Base-by-base conservation (phyloP, 2,329 filamentous ascomycete genomes). In the Mycosphaerella arachidis region DNA sequence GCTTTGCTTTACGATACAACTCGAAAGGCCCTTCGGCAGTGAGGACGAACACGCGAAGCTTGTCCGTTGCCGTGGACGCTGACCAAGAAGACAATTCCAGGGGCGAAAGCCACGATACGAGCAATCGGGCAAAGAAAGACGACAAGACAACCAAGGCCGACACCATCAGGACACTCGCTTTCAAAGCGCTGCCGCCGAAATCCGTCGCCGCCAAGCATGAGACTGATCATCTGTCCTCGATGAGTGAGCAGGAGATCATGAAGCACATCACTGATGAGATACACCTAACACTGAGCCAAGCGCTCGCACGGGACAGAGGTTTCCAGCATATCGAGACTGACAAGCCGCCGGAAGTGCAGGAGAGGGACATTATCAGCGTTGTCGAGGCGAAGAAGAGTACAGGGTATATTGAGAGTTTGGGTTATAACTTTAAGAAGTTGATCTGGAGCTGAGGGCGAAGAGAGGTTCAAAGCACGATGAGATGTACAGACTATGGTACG, bases 401-500 rank as follows among this genome's bases (percentile, higher is more conserved):
- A 0, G 90, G 92, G 0, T 81, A 95, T 68, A 74, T 97, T 55
- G 93, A 97, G 75, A 88, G 93, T 73, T 76, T 95, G 70, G 91
- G 92, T 1, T 92, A 97, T 78, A 89, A 88, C 60, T 82, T 97
- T 69, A 97, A 96, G 84, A 96, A 91, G 79, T 77, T 97, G 72
- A 92, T 99, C 12, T 97, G 94, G 94, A 43, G 40, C 18, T 43
- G 40, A 43, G 31, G 31, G 31, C 2, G 31, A 12, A 35, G 81
- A 82, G 3, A 85, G 40, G 60, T 37, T 8, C 13, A n/a, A 43
- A 12, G 53, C 27, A 8, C 12, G 37, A 4, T 4, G 53, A 48
- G 30, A 46, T 46, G 8, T 4, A 46, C 83, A 56, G 93, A 85
- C 9, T 46, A n/a, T 8, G 20, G 16, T 24, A 46, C 43, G 43